These are phyloP conservation scores for Fomes fomentarius DNA, from an alignment of 1,284 basidiomycete genomes.

Conservation along the genomic window DNA sequence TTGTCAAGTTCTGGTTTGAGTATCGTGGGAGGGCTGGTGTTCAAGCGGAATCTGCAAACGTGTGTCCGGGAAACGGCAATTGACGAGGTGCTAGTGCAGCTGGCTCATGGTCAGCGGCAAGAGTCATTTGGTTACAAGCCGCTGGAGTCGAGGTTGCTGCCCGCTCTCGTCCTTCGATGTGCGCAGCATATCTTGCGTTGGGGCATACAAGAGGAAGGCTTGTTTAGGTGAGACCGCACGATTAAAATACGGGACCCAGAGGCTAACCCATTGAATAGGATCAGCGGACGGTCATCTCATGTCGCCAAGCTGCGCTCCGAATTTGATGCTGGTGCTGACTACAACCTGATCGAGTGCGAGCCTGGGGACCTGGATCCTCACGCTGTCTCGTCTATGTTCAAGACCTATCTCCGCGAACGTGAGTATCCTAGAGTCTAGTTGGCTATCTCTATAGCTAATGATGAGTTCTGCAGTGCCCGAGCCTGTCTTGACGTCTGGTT, in stretches of 20 bases:
- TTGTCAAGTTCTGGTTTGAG: constrained; percentile 37
- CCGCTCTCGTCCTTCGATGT: constrained; percentile 77
- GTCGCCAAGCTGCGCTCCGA: constrained; percentile 74
- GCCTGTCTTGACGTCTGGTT: constrained; percentile 71
- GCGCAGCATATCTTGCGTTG: constrained; percentile 79
- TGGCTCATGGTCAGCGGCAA: constrained; percentile 26
- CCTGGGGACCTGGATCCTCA: constrained; percentile 90
- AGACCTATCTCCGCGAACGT: constrained; percentile 81
- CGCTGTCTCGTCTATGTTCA: constrained; percentile 87
- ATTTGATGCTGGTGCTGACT: constrained; percentile 89
- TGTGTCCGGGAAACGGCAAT: constrained; percentile 68
- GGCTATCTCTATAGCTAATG: constrained; percentile 1
- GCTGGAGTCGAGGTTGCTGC: constrained; percentile 61
- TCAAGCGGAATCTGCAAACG: constrained; percentile 58
- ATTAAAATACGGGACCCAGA: no score
- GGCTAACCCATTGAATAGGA: constrained; percentile 46
- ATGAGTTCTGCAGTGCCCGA: constrained; percentile 67
- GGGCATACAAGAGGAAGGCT: constrained; percentile 83
- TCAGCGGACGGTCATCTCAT: constrained; percentile 78
- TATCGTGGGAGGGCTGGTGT: constrained; percentile 58
- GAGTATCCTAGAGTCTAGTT: constrained; percentile 35
- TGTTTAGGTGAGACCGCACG: constrained; percentile 82
- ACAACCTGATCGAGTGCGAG: constrained; percentile 72
- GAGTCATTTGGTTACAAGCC: constrained; percentile 23
- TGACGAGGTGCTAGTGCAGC: constrained; percentile 33